These are phyloP conservation scores for Chalciporus piperatus DNA, from an alignment of 768 basidiomycete species.

Conservation along the genomic window DNA sequence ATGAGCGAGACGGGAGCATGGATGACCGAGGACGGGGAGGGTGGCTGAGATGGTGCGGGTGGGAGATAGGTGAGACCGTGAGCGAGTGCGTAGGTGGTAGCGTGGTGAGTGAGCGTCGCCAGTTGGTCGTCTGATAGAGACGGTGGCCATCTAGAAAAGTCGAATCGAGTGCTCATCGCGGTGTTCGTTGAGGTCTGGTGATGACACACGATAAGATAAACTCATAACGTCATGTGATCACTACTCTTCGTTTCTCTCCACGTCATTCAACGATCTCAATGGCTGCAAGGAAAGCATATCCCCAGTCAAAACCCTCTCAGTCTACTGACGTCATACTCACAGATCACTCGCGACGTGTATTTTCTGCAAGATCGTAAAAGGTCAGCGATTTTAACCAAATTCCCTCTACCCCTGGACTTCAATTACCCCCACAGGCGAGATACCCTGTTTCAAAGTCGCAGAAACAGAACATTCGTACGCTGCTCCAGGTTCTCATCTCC, in stretches of 20 bases:
- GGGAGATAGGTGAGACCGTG: conserved; percentile 86
- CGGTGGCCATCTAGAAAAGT: conserved; percentile 75
- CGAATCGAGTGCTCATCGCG: conserved; percentile 35
- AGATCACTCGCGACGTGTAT: conserved; percentile 68
- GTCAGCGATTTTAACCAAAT: conserved; percentile 29
- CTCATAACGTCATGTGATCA: neutral
- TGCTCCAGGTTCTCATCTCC: neutral
- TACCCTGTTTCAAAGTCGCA: conserved; percentile 82
- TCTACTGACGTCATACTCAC: neutral
- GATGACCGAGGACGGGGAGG: conserved; percentile 68
- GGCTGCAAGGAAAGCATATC: conserved; percentile 19
- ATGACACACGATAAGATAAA: neutral
- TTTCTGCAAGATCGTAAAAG: conserved; percentile 96
- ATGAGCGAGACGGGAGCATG: conserved; percentile 89
- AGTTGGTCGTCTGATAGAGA: conserved; percentile 55
- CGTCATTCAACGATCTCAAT: conserved; percentile 4
- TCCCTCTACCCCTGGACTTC: neutral
- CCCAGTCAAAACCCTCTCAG: neutral
- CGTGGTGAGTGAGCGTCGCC: conserved; percentile 55
- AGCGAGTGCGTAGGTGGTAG: conserved; percentile 81
- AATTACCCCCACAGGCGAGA: conserved; percentile 62
- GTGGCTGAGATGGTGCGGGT: conserved; percentile 39
- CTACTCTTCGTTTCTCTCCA: neutral
- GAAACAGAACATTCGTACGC: conserved; percentile 71
- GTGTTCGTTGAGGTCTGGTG: neutral